Conservation (phyloP, 202 grass and related monocot genomes). For the Setaria italica region DNA sequence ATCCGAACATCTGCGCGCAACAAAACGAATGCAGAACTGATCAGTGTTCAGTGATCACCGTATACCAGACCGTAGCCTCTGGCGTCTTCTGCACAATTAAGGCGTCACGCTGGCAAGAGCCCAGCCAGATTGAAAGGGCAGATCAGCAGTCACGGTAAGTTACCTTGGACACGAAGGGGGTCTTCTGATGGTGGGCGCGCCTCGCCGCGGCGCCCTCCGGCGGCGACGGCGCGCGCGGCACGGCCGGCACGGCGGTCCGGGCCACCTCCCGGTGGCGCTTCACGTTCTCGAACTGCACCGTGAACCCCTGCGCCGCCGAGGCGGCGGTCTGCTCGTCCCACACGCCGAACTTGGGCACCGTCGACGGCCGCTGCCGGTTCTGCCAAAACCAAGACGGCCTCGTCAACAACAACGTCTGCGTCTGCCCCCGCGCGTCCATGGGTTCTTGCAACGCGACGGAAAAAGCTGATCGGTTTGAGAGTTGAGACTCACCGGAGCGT, state of each 20-base stretch:
- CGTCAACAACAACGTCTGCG: background rate
- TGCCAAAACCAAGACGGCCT: background rate
- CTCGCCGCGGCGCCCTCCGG: slow-evolving; percentile 29
- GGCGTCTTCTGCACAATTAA: background rate
- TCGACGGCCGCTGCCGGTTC: slow-evolving; percentile 47
- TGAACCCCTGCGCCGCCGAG: slow-evolving; percentile 64
- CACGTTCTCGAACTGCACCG: slow-evolving; percentile 73
- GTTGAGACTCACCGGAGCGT: slow-evolving; percentile 23
- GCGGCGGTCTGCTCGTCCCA: slow-evolving; percentile 65
- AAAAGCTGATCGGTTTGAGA: too few relatives aligned
- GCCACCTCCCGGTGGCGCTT: slow-evolving; percentile 65
- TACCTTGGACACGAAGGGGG: slow-evolving; percentile 62
- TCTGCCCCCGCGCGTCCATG: too few relatives aligned
- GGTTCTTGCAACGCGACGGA: too few relatives aligned
- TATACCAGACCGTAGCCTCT: too few relatives aligned
- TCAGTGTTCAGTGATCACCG: background rate
- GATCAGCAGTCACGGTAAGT: background rate
- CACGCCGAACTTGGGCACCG: slow-evolving; percentile 76
- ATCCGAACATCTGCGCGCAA: slow-evolving; percentile 60
- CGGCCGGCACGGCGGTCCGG: slow-evolving; percentile 14
- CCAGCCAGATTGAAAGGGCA: background rate
- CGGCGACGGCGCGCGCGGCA: slow-evolving; percentile 50
- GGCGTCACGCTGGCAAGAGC: background rate
- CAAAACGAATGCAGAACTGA: too few relatives aligned
- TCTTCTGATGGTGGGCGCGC: slow-evolving; percentile 13